Conservation (phyloP, 1,284 basidiomycete species). For the Leccinum fuscescens region DNA sequence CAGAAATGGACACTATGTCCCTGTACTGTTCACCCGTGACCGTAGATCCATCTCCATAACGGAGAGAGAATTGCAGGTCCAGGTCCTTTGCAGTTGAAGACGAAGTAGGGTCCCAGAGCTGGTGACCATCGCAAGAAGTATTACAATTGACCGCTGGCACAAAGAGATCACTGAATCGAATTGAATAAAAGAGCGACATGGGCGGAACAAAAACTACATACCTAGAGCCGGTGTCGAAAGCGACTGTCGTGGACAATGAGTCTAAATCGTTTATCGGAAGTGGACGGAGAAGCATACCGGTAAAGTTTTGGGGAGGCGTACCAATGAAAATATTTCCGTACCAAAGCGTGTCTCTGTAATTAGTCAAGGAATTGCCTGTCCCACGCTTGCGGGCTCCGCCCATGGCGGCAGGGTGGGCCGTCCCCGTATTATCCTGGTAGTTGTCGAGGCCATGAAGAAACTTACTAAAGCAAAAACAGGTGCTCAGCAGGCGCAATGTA, state of each 20-base stretch:
- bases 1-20: constrained; percentile 44
- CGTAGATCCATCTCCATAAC: constrained; percentile 54
- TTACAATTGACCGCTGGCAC: constrained; percentile 21
- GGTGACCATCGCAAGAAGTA: constrained; percentile 31
- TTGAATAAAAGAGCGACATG: background rate
- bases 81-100: constrained; percentile 39
- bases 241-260: constrained; percentile 20
- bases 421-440: constrained; percentile 17
- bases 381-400: background rate
- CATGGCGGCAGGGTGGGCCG: constrained; percentile 6
- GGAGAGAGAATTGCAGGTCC: constrained; percentile 40
- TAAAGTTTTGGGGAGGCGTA: constrained; percentile 26
- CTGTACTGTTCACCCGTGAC: constrained; percentile 51
- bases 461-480: constrained; percentile 10
- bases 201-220: background rate
- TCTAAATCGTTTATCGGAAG: no score
- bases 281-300: constrained; percentile 8
- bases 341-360: constrained; percentile 26
- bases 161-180: constrained; percentile 16
- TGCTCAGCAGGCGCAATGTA: background rate
- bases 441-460: constrained; percentile 6
- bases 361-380: constrained; percentile 20
- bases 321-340: constrained; percentile 33
- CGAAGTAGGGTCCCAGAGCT: constrained; percentile 31
- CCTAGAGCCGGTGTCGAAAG: constrained; percentile 38